Evolutionary conservation across 129 eudicot genomes (phyloP), one percentile per base, ranked within the genome.

Genomic region (Pseudognaphalium luteoalbum): DNA sequence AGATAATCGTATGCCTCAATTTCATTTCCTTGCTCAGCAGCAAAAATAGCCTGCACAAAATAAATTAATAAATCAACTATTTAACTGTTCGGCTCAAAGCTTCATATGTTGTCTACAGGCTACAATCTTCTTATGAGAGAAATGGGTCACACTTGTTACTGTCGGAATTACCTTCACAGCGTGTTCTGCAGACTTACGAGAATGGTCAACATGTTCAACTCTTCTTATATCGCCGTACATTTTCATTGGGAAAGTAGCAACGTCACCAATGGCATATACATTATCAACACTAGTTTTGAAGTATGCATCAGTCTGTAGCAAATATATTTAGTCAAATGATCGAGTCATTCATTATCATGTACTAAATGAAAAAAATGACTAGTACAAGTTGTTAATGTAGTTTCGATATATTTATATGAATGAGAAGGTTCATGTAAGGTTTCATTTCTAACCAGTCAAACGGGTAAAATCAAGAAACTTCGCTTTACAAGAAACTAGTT

Each of bases 121-220:
- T 65, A 8, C 17, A 33, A 33, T 7, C 4, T 65, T 65, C 21
- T 33, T 29, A 60, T 10, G 17, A 47, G 56, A 12, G 2, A 47
- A 47, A 10, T 35, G 41, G 41, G 63, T 57, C 22, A 2, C 29
- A 20, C 8, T 22, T 67, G 66, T 54, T 72, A 56, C 30, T 37
- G 6, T 10, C 1, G 6, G 41, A 25, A 35, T 35, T 35, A 35
- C 79, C 90, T 91, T 91, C 14, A 88, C 95, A 50, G 90, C 91
- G 77, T 91, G 97, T 77, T 86, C 94, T 75, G 97, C 97, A 58
- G 97, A 91, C 76, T 91, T 88, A 62, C 90, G 94, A 71, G 97
- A 76, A 68, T 88, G 94, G 65, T 91, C 97, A 67, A 91, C 97
- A 73, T 91, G 97, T 78, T 91, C 97, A 59, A 91, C 95, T 78